These are phyloP conservation scores for Peronospora belbahrii DNA, from an alignment of 352 stramenopile genomes.

Conservation along the genomic window DNA sequence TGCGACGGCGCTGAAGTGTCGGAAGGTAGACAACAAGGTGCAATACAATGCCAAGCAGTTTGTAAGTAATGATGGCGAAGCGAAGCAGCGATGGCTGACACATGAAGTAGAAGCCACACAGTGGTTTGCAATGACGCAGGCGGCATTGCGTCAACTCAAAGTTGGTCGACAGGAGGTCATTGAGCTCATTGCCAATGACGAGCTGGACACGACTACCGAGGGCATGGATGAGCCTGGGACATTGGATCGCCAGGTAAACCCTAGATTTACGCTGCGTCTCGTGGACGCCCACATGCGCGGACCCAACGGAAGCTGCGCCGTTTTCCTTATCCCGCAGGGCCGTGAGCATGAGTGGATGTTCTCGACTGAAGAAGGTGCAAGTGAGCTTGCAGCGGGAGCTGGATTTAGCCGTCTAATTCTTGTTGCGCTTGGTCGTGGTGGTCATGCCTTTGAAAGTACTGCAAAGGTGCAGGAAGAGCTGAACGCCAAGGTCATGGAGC, in stretches of 20 bases:
- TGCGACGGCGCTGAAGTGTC: conserved; percentile 31
- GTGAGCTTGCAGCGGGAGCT: conserved; percentile 47
- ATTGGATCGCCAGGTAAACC: conserved; percentile 25
- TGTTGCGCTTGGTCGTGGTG: conserved; percentile 45
- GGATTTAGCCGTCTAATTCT: conserved; percentile 71
- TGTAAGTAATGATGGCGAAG: conserved; percentile 17
- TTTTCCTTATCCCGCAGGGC: conserved; percentile 76
- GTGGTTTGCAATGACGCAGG: conserved; percentile 54
- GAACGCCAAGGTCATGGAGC: conserved; percentile 52
- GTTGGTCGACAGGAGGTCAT: conserved; percentile 46
- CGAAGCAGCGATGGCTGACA: conserved; percentile 39
- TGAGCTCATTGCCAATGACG: conserved; percentile 46
- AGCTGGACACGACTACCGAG: conserved; percentile 14
- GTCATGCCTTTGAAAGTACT: conserved; percentile 56
- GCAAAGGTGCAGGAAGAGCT: conserved; percentile 66
- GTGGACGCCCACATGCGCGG: conserved; percentile 43
- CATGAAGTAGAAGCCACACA: conserved; percentile 53
- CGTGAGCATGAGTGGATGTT: conserved; percentile 82
- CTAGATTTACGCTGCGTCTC: conserved; percentile 50
- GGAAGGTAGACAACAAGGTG: conserved; percentile 18
- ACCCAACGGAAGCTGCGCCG: conserved; percentile 46
- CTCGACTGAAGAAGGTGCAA: conserved; percentile 52
- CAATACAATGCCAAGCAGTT: conserved; percentile 43
- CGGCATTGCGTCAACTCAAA: conserved; percentile 37
- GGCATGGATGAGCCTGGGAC: not conserved